Evolutionary conservation across 768 basidiomycete genomes (phyloP), one percentile per base, ranked within the genome.

Genomic region (Kwoniella dendrophila): DNA sequence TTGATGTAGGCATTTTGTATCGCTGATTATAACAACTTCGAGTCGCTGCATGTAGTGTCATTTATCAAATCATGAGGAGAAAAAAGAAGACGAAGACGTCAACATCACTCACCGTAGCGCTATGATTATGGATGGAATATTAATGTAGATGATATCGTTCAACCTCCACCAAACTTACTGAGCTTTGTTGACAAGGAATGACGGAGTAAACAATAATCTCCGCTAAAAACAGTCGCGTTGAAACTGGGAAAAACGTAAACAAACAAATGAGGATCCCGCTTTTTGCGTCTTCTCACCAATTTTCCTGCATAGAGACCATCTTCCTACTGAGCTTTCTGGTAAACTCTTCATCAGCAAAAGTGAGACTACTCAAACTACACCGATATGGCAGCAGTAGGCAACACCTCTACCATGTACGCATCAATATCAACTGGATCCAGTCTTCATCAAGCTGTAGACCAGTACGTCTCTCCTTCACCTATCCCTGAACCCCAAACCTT

Each of bases 391-490:
- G 52, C 54, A 24, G 53, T 65, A 14, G 64, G 52, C 8, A 18
- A 30, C 5, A 41, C 52, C 2, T 59, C 64, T 1, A 36, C 45
- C 3, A 50, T 50, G 50, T 50, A 58, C 33, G 30, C 53, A 1
- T 45, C 60, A 1, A 62, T 48, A 20, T 59, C 60, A 10, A 36
- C 18, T 3, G 56, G 52, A 1, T 56, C 66, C 8, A 40, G 40
- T 8, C 32, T 68, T 4, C 59, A 64, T 44, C 67, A 65, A 10
- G 24, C 48, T 27, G 63, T 68, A 1, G 69, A 70, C 29, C 57
- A 70, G 69, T 70, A 44, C 41, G 66, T 60, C n/a, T 18, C 12
- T 16, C 30, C 48, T 51, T 7, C 5, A 36, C 54, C 22, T 34
- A 30, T 45, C 20, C 11, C 14, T 22, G n/a, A 5, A 50, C 16